Evolutionary conservation across 176 grass and related monocot species (phyloP).

Genomic region (bread wheat (Triticum aestivum)): IWGSC_CS_RefSeq_v2.1 NC_057801.1:200798900-200799399

Average conservation of each 20-base stretch:
- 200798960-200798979: slow-evolving; percentile 9
- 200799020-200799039: neutral
- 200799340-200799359: neutral
- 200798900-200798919: slow-evolving; percentile 68
- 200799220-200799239: neutral
- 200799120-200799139: neutral
- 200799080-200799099: neutral
- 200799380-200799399: neutral
- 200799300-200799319: too few relatives aligned
- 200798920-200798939: slow-evolving; percentile 62
- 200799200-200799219: neutral
- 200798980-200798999: neutral
- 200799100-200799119: slow-evolving; percentile 6
- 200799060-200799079: neutral
- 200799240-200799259: slow-evolving; percentile 20
- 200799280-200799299: too few relatives aligned
- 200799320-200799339: too few relatives aligned
- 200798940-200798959: neutral
- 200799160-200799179: neutral
- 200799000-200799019: neutral
- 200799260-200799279: neutral
- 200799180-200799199: neutral
- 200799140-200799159: neutral
- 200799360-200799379: neutral
- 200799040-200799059: neutral